A percentile compares a stretch with the other conserved stretches of the same genome.
Conservation (phyloP, 306 rosid genomes). For the Castanopsis chinensis region DNA sequence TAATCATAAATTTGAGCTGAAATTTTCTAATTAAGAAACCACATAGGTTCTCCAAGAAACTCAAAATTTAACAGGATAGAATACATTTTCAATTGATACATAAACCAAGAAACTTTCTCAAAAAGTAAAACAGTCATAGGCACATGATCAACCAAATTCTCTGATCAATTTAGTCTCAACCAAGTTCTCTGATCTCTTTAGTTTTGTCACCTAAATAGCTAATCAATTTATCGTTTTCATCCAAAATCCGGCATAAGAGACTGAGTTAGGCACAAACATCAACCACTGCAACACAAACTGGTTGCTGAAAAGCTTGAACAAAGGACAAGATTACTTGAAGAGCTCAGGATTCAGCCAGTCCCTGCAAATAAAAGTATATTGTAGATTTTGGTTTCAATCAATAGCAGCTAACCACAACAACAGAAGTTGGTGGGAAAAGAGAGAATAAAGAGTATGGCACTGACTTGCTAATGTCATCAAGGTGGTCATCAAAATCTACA, state of each 20-base stretch:
- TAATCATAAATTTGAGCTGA: not conserved
- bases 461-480: slow-evolving; percentile 93
- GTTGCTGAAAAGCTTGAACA: slow-evolving; percentile 14
- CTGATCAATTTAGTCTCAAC: not conserved
- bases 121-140: not conserved
- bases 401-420: not conserved
- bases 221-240: not conserved
- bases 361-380: slow-evolving; percentile 40
- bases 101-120: not conserved
- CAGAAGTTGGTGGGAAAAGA: not conserved
- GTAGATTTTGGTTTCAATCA: too few species aligned
- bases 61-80: not conserved
- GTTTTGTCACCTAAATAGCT: not conserved
- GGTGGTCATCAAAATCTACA: slow-evolving; percentile 93
- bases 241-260: slow-evolving; percentile 25
- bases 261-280: slow-evolving; percentile 21
- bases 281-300: slow-evolving; percentile 12
- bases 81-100: not conserved
- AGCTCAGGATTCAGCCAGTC: slow-evolving; percentile 94
- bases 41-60: not conserved
- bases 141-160: not conserved
- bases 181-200: not conserved
- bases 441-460: slow-evolving; percentile 2
- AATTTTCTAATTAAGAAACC: not conserved
- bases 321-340: slow-evolving; percentile 53